A percentile compares a stretch with the other conserved stretches of the same genome.
phyloP scores from a whole-genome alignment of 192 early-diverging fungal species.

The Coemansia sp. region DNA sequence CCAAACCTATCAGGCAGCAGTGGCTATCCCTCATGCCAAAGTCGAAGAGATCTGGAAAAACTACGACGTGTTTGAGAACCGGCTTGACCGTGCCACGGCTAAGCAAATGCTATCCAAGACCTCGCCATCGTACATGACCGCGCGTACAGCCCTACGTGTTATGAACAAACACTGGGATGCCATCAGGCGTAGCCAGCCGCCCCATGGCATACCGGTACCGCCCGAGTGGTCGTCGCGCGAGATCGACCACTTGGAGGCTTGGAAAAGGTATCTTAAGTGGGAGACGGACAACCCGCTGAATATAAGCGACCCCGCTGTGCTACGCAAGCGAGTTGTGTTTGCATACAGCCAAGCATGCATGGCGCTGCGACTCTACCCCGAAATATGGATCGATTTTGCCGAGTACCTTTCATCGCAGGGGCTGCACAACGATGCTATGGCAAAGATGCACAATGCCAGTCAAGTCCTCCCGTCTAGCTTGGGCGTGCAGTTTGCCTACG shows the following conservation, averaged over 20 bases:
- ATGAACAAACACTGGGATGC: slow-evolving; percentile 72
- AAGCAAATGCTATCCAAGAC: slow-evolving; percentile 85
- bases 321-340: slow-evolving; percentile 72
- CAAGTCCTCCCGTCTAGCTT: slow-evolving; percentile 48
- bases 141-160: slow-evolving; percentile 80
- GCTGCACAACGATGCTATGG: slow-evolving; percentile 22
- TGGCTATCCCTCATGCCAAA: slow-evolving; percentile 82
- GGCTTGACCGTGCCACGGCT: slow-evolving; percentile 70
- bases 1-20: slow-evolving; percentile 77
- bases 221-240: slow-evolving; percentile 81
- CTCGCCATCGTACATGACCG: slow-evolving; percentile 91
- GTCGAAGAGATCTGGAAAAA: slow-evolving; percentile 94
- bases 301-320: slow-evolving; percentile 51
- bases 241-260: slow-evolving; percentile 57
- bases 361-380: slow-evolving; percentile 80
- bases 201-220: slow-evolving; percentile 64
- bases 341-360: slow-evolving; percentile 85
- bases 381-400: slow-evolving; percentile 70
- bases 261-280: slow-evolving; percentile 91
- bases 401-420: slow-evolving; percentile 26
- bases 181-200: slow-evolving; percentile 61
- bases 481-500: slow-evolving; percentile 70
- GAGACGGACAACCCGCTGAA: slow-evolving; percentile 83
- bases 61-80: slow-evolving; percentile 91
- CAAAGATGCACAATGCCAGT: slow-evolving; percentile 34